These are phyloP conservation scores for Wallacemonas sp. DNA, from an alignment of 208 protist genomes.

Conservation along the genomic window DNA sequence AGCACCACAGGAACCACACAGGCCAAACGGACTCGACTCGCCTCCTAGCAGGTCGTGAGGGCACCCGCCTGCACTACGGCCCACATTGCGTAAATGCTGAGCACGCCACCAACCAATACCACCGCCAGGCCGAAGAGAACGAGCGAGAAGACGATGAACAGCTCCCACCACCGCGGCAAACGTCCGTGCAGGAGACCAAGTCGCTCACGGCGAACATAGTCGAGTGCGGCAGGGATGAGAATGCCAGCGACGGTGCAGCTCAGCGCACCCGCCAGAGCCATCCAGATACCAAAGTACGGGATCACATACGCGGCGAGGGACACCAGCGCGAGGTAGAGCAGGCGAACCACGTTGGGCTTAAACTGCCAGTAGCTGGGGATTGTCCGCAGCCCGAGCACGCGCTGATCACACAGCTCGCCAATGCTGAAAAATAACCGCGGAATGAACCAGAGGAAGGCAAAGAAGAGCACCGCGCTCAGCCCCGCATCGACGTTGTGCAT, in stretches of 20 bases:
- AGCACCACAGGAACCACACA: background rate
- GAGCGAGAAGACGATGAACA: conserved; percentile 21
- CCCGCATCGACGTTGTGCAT: conserved; percentile 26
- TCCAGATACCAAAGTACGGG: conserved; percentile 40
- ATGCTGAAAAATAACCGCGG: conserved; percentile 31
- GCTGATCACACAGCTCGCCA: conserved; percentile 33
- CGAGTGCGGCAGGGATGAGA: conserved; percentile 30
- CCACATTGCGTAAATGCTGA: conserved; percentile 35
- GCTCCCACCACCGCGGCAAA: conserved; percentile 26
- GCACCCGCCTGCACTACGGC: conserved; percentile 19
- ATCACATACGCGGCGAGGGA: conserved; percentile 24
- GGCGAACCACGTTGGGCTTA: conserved; percentile 32
- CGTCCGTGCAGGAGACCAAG: conserved; percentile 12
- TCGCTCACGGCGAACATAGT: conserved; percentile 42
- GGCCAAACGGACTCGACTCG: background rate
- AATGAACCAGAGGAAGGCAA: conserved; percentile 42
- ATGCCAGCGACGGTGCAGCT: conserved; percentile 24
- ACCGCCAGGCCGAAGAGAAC: conserved; percentile 18
- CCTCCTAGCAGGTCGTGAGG: conserved; percentile 24
- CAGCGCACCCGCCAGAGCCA: conserved; percentile 25
- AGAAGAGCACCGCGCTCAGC: conserved; percentile 37
- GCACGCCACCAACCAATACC: conserved; percentile 18
- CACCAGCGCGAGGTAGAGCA: conserved; percentile 21
- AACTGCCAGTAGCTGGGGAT: conserved; percentile 33
- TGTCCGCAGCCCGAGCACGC: conserved; percentile 30